Base-by-base conservation (phyloP, 257 asterid species). In the Apocynum venetum region DNA sequence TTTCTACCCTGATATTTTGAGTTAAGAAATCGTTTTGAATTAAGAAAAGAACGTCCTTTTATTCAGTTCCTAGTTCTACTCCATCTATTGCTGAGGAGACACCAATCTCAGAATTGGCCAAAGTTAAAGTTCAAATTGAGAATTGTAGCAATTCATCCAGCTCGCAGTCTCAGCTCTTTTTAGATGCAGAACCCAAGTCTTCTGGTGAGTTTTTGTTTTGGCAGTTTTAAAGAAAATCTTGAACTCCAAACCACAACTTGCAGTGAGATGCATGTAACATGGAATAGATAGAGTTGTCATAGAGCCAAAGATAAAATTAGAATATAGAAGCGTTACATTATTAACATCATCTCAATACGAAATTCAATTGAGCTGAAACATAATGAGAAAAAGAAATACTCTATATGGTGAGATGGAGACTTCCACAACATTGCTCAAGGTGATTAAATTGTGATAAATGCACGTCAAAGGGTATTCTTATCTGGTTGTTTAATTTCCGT, bases 11-110 rank as follows among this genome's bases (percentile, higher is more conserved):
- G 48, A 13, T 6, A 25, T 19, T 61, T 80, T 59, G 14, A n/a
- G 3, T 53, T 20, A 14, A 59, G 61, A 64, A 13, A 60, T 25
- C 40, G 10, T 61, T 19, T 20, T 35, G 53, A 74, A 48, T 14
- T 48, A 57, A 38, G 25, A 35, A n/a, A 53, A 52, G 17, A 15
- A 25, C 38, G 49, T 14, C n/a, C 13, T 25, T 60, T 79, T 57
- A 2, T 75, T n/a, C 75, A 79, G 89, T 83, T 82, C 84, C 71
- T 77, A 77, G 53, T 71, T 76, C 82, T 44, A 85, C 81, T 40
- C 80, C 84, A 73, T 84, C 78, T 17, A 73, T 89, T 52, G 97
- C 90, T 82, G 88, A 84, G 11, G 98, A 91, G 74, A 91, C 97
- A 13, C 97, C 96, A 14, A 75, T 86, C 25, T 83, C 92, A 1